Conservation (phyloP, 169 alveolate genomes). For the Eimeria tenella region DNA sequence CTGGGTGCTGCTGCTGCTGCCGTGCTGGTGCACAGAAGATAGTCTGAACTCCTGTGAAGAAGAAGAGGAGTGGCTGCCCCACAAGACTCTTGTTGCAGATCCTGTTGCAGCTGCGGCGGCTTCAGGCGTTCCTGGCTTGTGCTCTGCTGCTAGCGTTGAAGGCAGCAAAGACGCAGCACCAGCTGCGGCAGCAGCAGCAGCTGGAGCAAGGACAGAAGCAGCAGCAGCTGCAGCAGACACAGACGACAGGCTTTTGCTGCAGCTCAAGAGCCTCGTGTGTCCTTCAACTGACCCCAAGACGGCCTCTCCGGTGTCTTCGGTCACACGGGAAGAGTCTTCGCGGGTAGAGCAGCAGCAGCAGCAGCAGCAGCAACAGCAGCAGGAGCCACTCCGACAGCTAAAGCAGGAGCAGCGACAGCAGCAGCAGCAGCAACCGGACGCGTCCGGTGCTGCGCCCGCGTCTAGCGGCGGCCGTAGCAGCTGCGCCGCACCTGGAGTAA, state of each 20-base stretch:
- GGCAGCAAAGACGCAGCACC: background rate
- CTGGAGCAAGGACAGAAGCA: background rate
- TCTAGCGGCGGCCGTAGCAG: background rate
- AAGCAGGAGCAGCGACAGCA: slow-evolving; percentile 17
- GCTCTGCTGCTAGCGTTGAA: background rate
- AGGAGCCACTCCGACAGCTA: background rate
- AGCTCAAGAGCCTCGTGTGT: background rate
- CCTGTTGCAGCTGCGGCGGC: too few relatives aligned
- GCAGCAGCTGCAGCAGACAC: slow-evolving; percentile 7
- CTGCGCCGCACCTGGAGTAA: background rate
- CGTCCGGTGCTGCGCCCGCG: background rate
- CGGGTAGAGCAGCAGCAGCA: background rate
- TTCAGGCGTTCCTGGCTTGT: background rate
- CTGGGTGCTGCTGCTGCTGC: slow-evolving; percentile 16
- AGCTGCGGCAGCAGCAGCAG: slow-evolving; percentile 11
- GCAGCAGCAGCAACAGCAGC: background rate
- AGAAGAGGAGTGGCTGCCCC: background rate
- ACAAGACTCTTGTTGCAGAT: background rate
- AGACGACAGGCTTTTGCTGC: background rate
- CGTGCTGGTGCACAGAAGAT: background rate
- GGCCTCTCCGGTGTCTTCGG: background rate
- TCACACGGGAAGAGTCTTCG: background rate
- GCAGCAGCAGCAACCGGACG: background rate
- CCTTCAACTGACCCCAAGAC: background rate
- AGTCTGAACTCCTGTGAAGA: background rate